These are phyloP conservation scores for Microbotryum saponariae DNA, from an alignment of 1,284 basidiomycete species.

Conservation along the genomic window DNA sequence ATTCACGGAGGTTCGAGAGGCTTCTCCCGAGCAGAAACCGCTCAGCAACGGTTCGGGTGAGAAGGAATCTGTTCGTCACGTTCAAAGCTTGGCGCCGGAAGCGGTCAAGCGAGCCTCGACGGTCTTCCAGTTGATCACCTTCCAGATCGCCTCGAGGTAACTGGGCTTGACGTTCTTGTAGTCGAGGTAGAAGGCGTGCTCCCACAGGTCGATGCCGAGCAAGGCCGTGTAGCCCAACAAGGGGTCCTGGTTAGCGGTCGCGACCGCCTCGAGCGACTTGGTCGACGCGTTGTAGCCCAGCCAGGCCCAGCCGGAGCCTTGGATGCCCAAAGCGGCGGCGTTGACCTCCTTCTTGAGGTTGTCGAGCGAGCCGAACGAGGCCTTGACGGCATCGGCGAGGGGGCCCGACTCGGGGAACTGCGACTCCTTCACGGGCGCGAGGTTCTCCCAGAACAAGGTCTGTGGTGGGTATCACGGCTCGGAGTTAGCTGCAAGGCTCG, in stretches of 20 bases:
- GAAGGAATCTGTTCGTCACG: no score
- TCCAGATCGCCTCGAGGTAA: slow-evolving; percentile 60
- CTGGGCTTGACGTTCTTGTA: slow-evolving; percentile 51
- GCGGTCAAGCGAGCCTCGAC: slow-evolving; percentile 60
- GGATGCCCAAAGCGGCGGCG: slow-evolving; percentile 79
- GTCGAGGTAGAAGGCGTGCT: slow-evolving; percentile 60
- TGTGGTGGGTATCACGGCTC: slow-evolving; percentile 42
- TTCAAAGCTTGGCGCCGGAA: slow-evolving; percentile 7
- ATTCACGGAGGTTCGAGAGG: no score
- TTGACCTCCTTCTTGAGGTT: slow-evolving; percentile 71
- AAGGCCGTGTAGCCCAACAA: slow-evolving; percentile 77
- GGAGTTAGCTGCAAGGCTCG: no score
- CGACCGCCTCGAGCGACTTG: slow-evolving; percentile 47
- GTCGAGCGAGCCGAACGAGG: slow-evolving; percentile 78
- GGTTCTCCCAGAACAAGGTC: slow-evolving; percentile 96
- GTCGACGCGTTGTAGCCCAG: slow-evolving; percentile 64
- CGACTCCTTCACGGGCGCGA: slow-evolving; percentile 58
- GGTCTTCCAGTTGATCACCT: slow-evolving; percentile 85
- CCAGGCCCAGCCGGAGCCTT: slow-evolving; percentile 99
- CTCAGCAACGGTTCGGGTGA: no score
- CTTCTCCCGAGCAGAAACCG: no score
- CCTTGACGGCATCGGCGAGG: slow-evolving; percentile 71
- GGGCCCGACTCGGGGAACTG: slow-evolving; percentile 50
- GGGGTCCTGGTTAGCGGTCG: slow-evolving; percentile 95
- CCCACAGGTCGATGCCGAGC: slow-evolving; percentile 90